These are phyloP conservation scores for Macroventuria anomochaeta DNA, from an alignment of 2,329 filamentous ascomycete genomes.

Conservation along the genomic window DNA sequence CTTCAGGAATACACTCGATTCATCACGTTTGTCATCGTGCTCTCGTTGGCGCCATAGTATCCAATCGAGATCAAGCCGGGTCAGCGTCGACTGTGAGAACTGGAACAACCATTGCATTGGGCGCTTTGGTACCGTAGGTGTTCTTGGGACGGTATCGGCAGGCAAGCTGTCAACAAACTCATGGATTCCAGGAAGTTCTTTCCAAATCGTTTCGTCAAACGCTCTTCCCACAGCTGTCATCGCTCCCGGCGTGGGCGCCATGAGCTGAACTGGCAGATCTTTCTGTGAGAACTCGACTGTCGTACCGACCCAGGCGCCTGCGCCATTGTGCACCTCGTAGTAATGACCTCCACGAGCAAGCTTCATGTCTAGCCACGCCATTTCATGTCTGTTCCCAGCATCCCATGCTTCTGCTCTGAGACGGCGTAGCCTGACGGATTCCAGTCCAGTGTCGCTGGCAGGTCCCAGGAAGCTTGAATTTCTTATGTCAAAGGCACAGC, in stretches of 20 bases:
- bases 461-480: conserved; percentile 22
- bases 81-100: conserved; percentile 35
- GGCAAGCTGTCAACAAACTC: conserved; percentile 28
- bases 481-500: conserved; percentile 44
- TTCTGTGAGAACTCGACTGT: conserved; percentile 33
- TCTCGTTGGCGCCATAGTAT: conserved; percentile 40
- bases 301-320: conserved; percentile 40
- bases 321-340: conserved; percentile 38
- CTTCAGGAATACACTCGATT: conserved; percentile 26
- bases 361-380: conserved; percentile 34
- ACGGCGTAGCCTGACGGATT: conserved; percentile 52
- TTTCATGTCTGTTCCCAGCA: conserved; percentile 13
- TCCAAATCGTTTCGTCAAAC: conserved; percentile 39
- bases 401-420: conserved; percentile 40
- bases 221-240: conserved; percentile 25
- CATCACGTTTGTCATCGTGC: conserved; percentile 10
- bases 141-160: conserved; percentile 4
- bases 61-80: conserved; percentile 47
- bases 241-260: conserved; percentile 14
- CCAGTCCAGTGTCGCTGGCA: conserved; percentile 42
- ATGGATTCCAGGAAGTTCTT: conserved; percentile 31
- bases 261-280: conserved; percentile 5
- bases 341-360: conserved; percentile 41
- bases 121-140: conserved; percentile 13
- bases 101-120: conserved; percentile 29